Evolutionary conservation across 2,329 filamentous ascomycete species (phyloP), one percentile per base, ranked within the genome.

Genomic region (Botryosphaeria dothidea): DNA sequence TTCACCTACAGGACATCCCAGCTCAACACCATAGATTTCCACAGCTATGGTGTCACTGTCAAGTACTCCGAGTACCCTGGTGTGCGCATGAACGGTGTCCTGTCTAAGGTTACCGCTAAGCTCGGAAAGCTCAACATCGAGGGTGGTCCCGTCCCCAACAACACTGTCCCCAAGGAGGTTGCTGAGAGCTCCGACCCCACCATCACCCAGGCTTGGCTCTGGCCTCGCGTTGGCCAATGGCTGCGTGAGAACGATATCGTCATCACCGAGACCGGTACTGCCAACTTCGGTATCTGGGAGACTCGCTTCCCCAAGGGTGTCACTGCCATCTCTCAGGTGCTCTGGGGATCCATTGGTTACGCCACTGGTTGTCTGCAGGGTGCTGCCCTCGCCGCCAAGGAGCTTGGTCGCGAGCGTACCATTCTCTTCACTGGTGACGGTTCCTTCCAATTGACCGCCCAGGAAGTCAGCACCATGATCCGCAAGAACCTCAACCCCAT

Each of bases 401-500:
- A 95, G 72, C 78, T 80, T 41, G 82, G 80, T 4, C 76, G 77
- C 36, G 82, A 86, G 58, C 81, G 93, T 66, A 92, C 90, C 0
- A 89, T 97, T 51, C 82, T 96, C 41, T 93, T 96, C 73, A 92
- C 93, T n/a, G 93, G 93, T 25, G 93, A 97, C 71, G 93, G 93
- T 29, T 92, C 89, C 65, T 89, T 96, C 77, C 92, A 97, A 75
- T 83, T 96, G 65, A 96, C 92, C 0, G 89, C 86, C 0, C 92
- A 96, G 75, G 92, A 95, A 78, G 75, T 96, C 68, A 91, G 88
- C 76, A 95, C 92, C 11, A 94, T 96, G 85, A 86, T 96, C 68
- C 85, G 89, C 31, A 88, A 91, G 66, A 83, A 85, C 25, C 81
- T 96, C 65, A 88, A 89, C 67, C 86, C 91, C 21, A 94, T 93